Conservation (phyloP, 768 basidiomycete species). For the Hemileccinum rubropunctum region DNA sequence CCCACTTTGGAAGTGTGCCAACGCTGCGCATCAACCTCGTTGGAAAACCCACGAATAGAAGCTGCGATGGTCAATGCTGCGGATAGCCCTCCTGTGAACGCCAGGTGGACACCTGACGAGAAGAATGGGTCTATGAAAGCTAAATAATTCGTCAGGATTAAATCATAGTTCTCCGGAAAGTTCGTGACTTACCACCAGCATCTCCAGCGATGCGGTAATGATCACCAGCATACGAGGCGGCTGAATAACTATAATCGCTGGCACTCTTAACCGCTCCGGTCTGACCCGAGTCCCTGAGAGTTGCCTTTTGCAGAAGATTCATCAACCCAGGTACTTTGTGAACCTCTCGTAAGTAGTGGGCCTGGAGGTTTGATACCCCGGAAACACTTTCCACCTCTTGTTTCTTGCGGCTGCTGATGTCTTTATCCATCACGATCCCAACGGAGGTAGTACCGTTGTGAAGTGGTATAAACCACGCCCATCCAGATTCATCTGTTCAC, state of each 20-base stretch:
- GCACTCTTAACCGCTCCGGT: slow-evolving; percentile 31
- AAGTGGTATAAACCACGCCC: slow-evolving; percentile 60
- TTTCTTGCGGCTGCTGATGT: slow-evolving; percentile 28
- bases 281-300: slow-evolving; percentile 6
- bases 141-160: not conserved
- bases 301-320: slow-evolving; percentile 1
- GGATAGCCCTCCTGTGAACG: slow-evolving; percentile 8
- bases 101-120: slow-evolving; percentile 10
- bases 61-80: slow-evolving; percentile 10
- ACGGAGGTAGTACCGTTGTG: slow-evolving; percentile 48
- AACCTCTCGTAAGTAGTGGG: slow-evolving; percentile 5
- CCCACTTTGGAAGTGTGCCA: slow-evolving; percentile 4
- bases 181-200: slow-evolving; percentile 28
- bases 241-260: slow-evolving; percentile 60
- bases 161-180: not conserved
- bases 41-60: slow-evolving; percentile 5
- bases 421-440: slow-evolving; percentile 49
- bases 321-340: slow-evolving; percentile 3
- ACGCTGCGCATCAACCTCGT: slow-evolving; percentile 4
- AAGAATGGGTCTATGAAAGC: slow-evolving; percentile 16
- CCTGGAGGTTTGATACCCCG: not conserved
- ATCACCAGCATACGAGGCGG: slow-evolving; percentile 48
- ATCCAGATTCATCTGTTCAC: slow-evolving; percentile 48
- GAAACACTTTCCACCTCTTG: not conserved
- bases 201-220: slow-evolving; percentile 58